A percentile compares a stretch with the other conserved stretches of the same genome.
These are phyloP conservation scores for Leccinum incarnatum DNA, from an alignment of 768 basidiomycete species.

Conservation along the genomic window DNA sequence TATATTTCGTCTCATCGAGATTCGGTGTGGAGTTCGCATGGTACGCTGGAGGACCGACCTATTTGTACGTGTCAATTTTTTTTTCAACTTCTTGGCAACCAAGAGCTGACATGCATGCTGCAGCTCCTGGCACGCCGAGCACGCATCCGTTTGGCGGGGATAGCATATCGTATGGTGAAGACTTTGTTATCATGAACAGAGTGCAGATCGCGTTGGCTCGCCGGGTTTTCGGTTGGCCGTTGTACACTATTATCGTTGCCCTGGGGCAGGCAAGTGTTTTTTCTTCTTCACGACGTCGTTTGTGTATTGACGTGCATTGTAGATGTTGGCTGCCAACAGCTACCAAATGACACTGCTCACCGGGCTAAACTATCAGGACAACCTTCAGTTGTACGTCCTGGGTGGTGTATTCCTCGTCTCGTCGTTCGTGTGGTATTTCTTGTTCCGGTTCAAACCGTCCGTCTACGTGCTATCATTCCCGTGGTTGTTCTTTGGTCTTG, in stretches of 20 bases:
- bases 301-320: slow-evolving; percentile 3
- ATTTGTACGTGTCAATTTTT: slow-evolving; percentile 51
- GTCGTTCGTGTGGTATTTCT: slow-evolving; percentile 83
- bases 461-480: slow-evolving; percentile 82
- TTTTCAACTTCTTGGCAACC: slow-evolving; percentile 12
- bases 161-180: slow-evolving; percentile 52
- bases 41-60: slow-evolving; percentile 56
- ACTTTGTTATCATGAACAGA: slow-evolving; percentile 74
- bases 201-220: slow-evolving; percentile 83
- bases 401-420: slow-evolving; percentile 84
- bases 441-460: slow-evolving; percentile 87
- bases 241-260: slow-evolving; percentile 88
- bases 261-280: slow-evolving; percentile 61
- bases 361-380: slow-evolving; percentile 79
- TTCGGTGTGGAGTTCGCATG: slow-evolving; percentile 74
- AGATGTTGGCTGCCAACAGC: slow-evolving; percentile 88
- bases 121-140: slow-evolving; percentile 46
- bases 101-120: background rate
- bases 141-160: slow-evolving; percentile 47
- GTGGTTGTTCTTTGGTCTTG: slow-evolving; percentile 89
- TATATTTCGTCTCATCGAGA: slow-evolving; percentile 76
- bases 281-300: background rate
- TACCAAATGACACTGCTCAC: slow-evolving; percentile 93
- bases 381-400: slow-evolving; percentile 86
- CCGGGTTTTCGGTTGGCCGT: slow-evolving; percentile 81